Evolutionary conservation across 768 basidiomycete genomes (phyloP), one percentile per base, ranked within the genome.

Genomic region (Tulasnella sp.): DNA sequence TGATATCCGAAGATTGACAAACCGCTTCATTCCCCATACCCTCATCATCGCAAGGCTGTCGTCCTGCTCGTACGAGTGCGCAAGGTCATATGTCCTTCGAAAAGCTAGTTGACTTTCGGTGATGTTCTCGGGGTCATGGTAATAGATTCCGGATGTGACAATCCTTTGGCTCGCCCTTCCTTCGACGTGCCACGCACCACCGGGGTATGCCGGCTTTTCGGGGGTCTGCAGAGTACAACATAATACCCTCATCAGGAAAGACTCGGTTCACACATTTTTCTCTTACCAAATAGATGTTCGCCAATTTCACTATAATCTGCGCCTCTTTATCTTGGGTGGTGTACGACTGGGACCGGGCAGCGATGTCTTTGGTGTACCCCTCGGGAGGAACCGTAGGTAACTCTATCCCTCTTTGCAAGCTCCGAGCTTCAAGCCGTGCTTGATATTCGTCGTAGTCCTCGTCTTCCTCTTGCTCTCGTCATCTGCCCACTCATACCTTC

Each of bases 1-100:
- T 1, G 4, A 34, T 37, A n/a, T 8, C 17, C 22, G 17, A 26
- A 17, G 1, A 65, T 9, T 6, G 34, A 40, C 63, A 12, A 12
- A 72, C 71, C 36, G 9, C 14, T 37, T 37, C 9, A 87, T 75
- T 12, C 85, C 86, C 86, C 86, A 87, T 0, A 83, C 84, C 29
- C 76, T 70, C 9, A 32, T 80, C 80, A 72, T 77, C 80, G 37
- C 82, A 72, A 6, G 47, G 0, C 75, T 75, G 42, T 80, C 76
- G 12, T 42, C 22, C 5, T 73, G 39, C 3, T 70, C 67, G 41
- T 79, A 16, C 1, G 73, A 29, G 64, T 78, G 78, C 19, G 75
- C 52, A 41, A 78, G 75, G n/a, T 74, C n/a, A 62, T 59, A 41
- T 11, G 44, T 77, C 36, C 0, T 76, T 1, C 82, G 78, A 73